Evolutionary conservation across 768 basidiomycete species (phyloP).

Genomic region (Rhizopogon sp.): DNA sequence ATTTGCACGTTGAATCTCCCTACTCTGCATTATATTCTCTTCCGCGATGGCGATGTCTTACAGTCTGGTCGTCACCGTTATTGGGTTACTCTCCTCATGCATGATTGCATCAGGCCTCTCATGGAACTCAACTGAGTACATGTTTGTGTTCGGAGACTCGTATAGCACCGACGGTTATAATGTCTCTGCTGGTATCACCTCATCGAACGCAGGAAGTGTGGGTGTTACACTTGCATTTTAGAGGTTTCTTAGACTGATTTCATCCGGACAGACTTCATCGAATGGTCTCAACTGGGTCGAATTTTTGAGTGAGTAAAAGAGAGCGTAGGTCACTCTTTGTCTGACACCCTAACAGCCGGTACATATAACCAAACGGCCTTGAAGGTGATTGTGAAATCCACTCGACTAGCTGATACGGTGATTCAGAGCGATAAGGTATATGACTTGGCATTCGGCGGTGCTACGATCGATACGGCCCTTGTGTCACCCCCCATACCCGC

Average conservation of each 20-base stretch:
- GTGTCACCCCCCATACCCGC: constrained; percentile 49
- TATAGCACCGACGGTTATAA: constrained; percentile 60
- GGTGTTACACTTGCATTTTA: constrained; percentile 11
- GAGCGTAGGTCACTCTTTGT: neutral
- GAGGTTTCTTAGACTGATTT: constrained; percentile 1
- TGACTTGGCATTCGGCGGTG: constrained; percentile 64
- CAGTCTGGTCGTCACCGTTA: neutral
- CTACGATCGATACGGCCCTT: constrained; percentile 55
- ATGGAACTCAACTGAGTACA: constrained; percentile 49
- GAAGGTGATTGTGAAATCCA: constrained; percentile 28
- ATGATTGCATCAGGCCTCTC: constrained; percentile 23
- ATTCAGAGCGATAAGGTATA: constrained; percentile 40
- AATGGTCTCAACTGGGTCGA: constrained; percentile 19
- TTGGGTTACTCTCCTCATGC: constrained; percentile 4
- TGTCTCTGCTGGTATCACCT: constrained; percentile 49
- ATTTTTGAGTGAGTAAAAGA: no score
- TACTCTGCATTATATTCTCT: neutral
- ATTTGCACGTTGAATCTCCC: neutral
- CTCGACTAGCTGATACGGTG: neutral
- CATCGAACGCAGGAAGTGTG: constrained; percentile 47
- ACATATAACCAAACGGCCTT: constrained; percentile 54
- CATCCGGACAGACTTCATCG: constrained; percentile 41
- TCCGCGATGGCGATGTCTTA: constrained; percentile 10
- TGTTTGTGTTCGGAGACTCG: constrained; percentile 62
- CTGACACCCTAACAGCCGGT: constrained; percentile 27